Evolutionary conservation across 1,284 basidiomycete genomes (phyloP).

Genomic region (Coniferiporia sulphurascens): DNA sequence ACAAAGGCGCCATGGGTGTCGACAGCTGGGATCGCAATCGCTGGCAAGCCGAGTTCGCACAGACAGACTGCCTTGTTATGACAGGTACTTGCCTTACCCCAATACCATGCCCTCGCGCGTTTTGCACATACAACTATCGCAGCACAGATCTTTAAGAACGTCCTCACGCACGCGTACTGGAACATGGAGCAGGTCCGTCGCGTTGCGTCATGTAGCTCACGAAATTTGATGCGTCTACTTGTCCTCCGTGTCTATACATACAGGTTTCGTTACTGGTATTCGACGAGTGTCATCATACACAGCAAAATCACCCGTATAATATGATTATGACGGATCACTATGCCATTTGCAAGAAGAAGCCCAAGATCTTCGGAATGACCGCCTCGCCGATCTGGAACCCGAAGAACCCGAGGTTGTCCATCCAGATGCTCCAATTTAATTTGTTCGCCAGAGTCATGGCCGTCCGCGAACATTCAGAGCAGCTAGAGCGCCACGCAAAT

Average conservation of each 20-base stretch:
- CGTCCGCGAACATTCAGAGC: conserved; percentile 59
- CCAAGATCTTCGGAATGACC: conserved; percentile 86
- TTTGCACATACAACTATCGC: conserved; percentile 5
- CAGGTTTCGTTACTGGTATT: conserved; percentile 75
- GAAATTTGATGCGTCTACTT: background rate
- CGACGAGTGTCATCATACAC: conserved; percentile 78
- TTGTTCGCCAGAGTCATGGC: conserved; percentile 70
- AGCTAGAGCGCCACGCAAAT: conserved; percentile 56
- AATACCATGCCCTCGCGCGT: background rate
- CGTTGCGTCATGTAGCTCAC: background rate
- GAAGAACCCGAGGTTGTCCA: conserved; percentile 54
- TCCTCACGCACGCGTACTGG: conserved; percentile 77
- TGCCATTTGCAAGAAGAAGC: conserved; percentile 49
- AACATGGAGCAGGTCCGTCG: conserved; percentile 49
- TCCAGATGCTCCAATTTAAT: conserved; percentile 61
- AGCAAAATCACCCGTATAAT: conserved; percentile 78
- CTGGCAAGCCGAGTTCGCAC: conserved; percentile 61
- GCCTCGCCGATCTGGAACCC: conserved; percentile 81
- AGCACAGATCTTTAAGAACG: conserved; percentile 79
- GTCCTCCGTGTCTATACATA: background rate
- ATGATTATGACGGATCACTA: conserved; percentile 74
- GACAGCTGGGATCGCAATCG: conserved; percentile 60
- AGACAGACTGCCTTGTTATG: conserved; percentile 75
- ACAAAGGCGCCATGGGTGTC: conserved; percentile 64
- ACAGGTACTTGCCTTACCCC: conserved; percentile 46